Base-by-base conservation (phyloP, 2,329 filamentous ascomycete species). In the Leptosphaerulina australis region DNA sequence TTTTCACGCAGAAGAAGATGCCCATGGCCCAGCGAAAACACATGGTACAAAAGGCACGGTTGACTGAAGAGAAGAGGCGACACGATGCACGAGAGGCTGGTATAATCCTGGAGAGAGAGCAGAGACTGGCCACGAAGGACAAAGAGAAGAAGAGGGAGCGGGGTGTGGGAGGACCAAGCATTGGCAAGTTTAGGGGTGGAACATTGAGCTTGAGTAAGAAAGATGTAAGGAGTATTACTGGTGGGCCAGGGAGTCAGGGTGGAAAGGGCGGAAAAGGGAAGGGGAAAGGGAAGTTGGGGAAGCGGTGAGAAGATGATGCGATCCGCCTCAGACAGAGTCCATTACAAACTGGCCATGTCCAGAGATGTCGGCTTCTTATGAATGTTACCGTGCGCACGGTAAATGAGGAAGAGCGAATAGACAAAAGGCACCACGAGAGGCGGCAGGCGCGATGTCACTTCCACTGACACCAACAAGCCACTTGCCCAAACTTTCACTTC, bases 61-160 rank as follows among this genome's bases (percentile, higher is more conserved):
- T 78, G 21, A 84, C 83, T 51, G 92, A 97, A 71, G 76, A 81
- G 10, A 88, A 82, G 76, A 78, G 93, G 41, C 79, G 93, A 28
- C 80, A 79, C 30, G 90, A 96, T 71, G 94, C 94, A 2, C 84
- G 81, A 66, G 93, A 97, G 79, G 96, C 93, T 63, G 94, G 93
- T 5, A 86, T 97, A 62, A 85, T 97, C 38, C 77, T 97, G 25
- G 94, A 97, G 78, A 80, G 79, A 54, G 70, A 66, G 49, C 67
- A 72, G 46, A 77, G 71, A 50, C 66, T 63, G 62, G 58, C 70
- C 47, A 66, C 71, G 68, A 75, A 82, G 73, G 79, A 84, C 56
- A 77, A 70, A 55, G 68, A 67, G 62, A 61, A 70, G 63, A 67
- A 73, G 69, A 75, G 83, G 74, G 79, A 85, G 60, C 76, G 84